Evolutionary conservation across 192 early-diverging fungal species (phyloP), one percentile per base, ranked within the genome.

Genomic region (Coemansia sp.): DNA sequence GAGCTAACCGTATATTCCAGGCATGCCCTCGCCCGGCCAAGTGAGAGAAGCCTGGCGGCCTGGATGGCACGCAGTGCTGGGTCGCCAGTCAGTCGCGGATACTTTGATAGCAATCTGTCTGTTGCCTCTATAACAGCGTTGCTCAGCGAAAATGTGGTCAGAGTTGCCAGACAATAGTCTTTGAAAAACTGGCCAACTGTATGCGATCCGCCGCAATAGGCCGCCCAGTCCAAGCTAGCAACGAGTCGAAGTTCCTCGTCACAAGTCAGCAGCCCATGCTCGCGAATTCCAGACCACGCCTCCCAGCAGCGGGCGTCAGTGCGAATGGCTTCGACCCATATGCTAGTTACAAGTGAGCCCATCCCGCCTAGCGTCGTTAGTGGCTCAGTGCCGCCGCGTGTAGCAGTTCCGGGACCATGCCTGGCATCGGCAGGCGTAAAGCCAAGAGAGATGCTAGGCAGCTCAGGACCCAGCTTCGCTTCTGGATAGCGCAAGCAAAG

Each of bases 231-330:
- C 4, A 68, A 33, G 13, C 40, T 25, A 2, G 26, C 19, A 30
- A 78, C 53, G 21, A 78, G 55, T 27, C 34, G 35, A 0, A 38
- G 18, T 21, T 78, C 75, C 26, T 71, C 75, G 8, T 55, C 34
- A 30, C 49, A 29, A 0, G 75, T 71, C 30, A 78, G 56, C 42
- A 78, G 37, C 3, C 76, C 76, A 25, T 72, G 51, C 31, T 68
- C 68, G n/a, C 70, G 53, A n/a, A 78, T 41, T 1, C 68, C 68
- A 1, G 69, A 53, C 76, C 76, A 78, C 10, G 76, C 76, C 51
- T 78, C 76, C 76, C 76, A 78, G 50, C 76, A 78, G 32, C 76
- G 69, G 9, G 69, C 52, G 23, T 78, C 76, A 3, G 42, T 39
- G 1, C 51, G 52, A 7, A 72, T 4, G 6, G 70, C 61, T 17